phyloP scores from a whole-genome alignment of 371 early-diverging fungal species.

The Rhizopus microsporus region DNA sequence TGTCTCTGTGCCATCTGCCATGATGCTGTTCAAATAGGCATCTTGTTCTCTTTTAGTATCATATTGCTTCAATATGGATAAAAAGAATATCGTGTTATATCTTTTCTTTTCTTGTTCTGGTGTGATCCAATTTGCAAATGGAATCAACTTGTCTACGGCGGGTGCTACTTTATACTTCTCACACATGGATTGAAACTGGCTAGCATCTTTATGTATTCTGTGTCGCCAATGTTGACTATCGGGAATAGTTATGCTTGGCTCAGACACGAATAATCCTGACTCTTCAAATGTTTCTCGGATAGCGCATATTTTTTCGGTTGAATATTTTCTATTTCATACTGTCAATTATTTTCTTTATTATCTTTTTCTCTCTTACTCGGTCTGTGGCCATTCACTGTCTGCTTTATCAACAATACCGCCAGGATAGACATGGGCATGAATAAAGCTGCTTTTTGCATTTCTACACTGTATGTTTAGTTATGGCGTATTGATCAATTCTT shows the following conservation, averaged over 20 bases:
- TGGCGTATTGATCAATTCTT: not conserved
- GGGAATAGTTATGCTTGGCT: constrained; percentile 28
- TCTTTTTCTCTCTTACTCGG: constrained; percentile 12
- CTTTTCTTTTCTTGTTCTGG: constrained; percentile 66
- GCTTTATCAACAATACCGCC: constrained; percentile 64
- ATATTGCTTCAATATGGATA: constrained; percentile 51
- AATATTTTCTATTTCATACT: constrained; percentile 1
- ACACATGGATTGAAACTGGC: constrained; percentile 59
- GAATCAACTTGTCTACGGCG: constrained; percentile 45
- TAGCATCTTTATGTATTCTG: constrained; percentile 52
- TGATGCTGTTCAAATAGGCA: constrained; percentile 12
- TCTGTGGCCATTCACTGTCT: constrained; percentile 37
- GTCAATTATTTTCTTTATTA: not conserved
- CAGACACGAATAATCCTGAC: constrained; percentile 65
- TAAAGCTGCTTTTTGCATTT: constrained; percentile 56
- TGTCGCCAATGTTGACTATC: constrained; percentile 52
- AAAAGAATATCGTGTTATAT: constrained; percentile 77
- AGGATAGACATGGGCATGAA: constrained; percentile 61
- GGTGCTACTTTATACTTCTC: constrained; percentile 44
- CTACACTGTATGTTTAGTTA: constrained; percentile 17
- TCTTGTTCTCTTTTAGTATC: constrained; percentile 22
- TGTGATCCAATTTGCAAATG: constrained; percentile 81
- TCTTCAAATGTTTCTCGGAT: constrained; percentile 87
- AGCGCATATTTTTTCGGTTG: constrained; percentile 64
- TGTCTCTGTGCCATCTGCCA: constrained; percentile 69